Base-by-base conservation (phyloP, 169 alveolate species). In the Plasmodium knowlesi region DNA sequence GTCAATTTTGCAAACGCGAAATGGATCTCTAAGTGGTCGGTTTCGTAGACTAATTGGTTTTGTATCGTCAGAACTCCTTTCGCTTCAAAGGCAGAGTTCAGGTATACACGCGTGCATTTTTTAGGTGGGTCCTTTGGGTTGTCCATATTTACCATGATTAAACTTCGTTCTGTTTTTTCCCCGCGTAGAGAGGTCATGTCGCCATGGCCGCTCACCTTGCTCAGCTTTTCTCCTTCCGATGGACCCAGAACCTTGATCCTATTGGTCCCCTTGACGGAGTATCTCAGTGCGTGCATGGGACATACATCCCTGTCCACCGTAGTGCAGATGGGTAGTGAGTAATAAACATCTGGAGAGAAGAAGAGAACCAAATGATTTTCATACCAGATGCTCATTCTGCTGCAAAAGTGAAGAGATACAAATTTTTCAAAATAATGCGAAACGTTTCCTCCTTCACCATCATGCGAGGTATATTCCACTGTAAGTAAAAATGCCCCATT, bases 271-370 rank as follows among this genome's bases (percentile, higher is more conserved):
- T 41, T 50, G 14, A 84, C 25, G 16, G 84, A 39, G 22, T 73
- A 22, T 72, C n/a, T 6, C 71, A 84, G 67, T 34, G 8, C 80
- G 39, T 73, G 30, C 8, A 57, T 30, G 9, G 39, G 39, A 82
- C 32, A 53, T 9, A 12, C 28, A 28, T 14, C 81, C 1, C 43
- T 46, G 14, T 12, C 28, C 28, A 0, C 0, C 14, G 67, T 5
- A 0, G 37, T 41, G n/a, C 88, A 88, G 70, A 88, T 25, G 72
- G 39, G 57, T 39, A 88, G 8, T 41, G 81, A 57, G 73, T 88
- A 88, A 79, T 88, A 88, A 14, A 88, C 54, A 9, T 32, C n/a
- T 0, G 88, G 82, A 61, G 94, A 79, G 73, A 37, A 79, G 37
- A 76, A 61, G 16, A 88, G 28, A 41, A 54, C 46, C 22, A 88